Conservation (phyloP, 2,329 filamentous ascomycete species). For the Pseudogymnoascus sp. region DNA sequence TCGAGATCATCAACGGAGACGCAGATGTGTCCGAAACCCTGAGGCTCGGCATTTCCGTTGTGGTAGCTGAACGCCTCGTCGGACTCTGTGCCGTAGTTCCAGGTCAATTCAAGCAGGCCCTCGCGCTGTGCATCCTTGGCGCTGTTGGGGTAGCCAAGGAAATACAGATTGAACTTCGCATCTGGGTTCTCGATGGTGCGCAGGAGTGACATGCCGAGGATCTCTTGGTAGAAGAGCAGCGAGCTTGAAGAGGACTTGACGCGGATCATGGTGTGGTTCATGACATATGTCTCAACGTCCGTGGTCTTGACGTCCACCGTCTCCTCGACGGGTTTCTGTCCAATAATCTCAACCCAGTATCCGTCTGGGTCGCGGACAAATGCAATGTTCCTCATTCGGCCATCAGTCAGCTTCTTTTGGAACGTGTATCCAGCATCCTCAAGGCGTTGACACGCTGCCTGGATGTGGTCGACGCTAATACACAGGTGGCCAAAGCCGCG, state of each 20-base stretch:
- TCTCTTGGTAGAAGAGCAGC: slow-evolving; percentile 70
- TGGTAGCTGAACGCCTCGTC: slow-evolving; percentile 77
- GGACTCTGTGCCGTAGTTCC: slow-evolving; percentile 75
- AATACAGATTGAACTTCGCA: slow-evolving; percentile 79
- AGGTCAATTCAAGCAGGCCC: slow-evolving; percentile 81
- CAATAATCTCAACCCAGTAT: slow-evolving; percentile 74
- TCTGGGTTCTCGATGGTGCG: slow-evolving; percentile 60
- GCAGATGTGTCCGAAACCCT: slow-evolving; percentile 83
- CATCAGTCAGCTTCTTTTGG: slow-evolving; percentile 86
- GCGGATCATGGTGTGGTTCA: slow-evolving; percentile 87
- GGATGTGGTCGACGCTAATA: slow-evolving; percentile 72
- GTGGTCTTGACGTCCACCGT: slow-evolving; percentile 64
- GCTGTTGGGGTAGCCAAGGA: slow-evolving; percentile 66
- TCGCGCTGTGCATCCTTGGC: slow-evolving; percentile 55
- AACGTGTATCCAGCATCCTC: slow-evolving; percentile 85
- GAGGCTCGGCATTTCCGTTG: slow-evolving; percentile 78
- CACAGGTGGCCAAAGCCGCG: slow-evolving; percentile 70
- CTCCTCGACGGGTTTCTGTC: slow-evolving; percentile 60
- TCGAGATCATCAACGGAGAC: slow-evolving; percentile 77
- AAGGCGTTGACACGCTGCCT: slow-evolving; percentile 77
- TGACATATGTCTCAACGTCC: slow-evolving; percentile 64
- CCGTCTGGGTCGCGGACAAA: slow-evolving; percentile 81
- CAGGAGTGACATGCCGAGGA: slow-evolving; percentile 76
- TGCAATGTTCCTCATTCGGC: slow-evolving; percentile 76
- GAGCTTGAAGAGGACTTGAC: slow-evolving; percentile 72